Evolutionary conservation across 2,329 filamentous ascomycete genomes (phyloP).

Genomic region (Septoria petroselini): DNA sequence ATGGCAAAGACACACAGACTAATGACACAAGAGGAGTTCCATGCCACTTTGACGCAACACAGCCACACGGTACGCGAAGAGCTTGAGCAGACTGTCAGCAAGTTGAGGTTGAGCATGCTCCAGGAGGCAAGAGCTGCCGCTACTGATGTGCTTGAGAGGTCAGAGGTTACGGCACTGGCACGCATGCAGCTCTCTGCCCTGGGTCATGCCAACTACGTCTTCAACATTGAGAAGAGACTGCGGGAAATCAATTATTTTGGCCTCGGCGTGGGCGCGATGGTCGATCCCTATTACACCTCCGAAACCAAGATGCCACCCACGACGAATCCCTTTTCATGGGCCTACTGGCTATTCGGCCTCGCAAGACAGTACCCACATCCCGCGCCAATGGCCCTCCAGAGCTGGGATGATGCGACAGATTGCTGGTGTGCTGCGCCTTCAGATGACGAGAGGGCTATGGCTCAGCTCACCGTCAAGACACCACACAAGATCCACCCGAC

Average conservation of each 20-base stretch:
- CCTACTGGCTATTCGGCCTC: neutral
- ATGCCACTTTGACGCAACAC: conserved; percentile 7
- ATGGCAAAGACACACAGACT: conserved; percentile 18
- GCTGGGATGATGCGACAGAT: conserved; percentile 77
- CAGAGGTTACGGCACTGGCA: conserved; percentile 12
- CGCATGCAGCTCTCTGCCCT: conserved; percentile 27
- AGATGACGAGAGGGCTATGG: conserved; percentile 50
- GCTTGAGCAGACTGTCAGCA: conserved; percentile 14
- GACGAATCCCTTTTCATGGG: neutral
- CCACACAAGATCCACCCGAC: conserved; percentile 39
- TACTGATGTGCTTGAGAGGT: conserved; percentile 15
- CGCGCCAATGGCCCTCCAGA: conserved; percentile 54
- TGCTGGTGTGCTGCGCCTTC: conserved; percentile 73
- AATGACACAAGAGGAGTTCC: conserved; percentile 23
- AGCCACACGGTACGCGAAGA: conserved; percentile 18
- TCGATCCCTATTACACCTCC: conserved; percentile 62
- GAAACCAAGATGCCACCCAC: conserved; percentile 41
- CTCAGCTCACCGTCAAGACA: conserved; percentile 60
- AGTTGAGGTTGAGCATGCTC: conserved; percentile 3
- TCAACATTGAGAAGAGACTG: conserved; percentile 32
- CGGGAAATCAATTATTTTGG: conserved; percentile 69
- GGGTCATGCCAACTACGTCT: conserved; percentile 34
- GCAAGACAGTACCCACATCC: conserved; percentile 13
- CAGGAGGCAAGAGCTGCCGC: conserved; percentile 10
- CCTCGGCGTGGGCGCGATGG: conserved; percentile 60